Percentiles rank a stretch among this genome's conserved stretches.
Evolutionary conservation across 108 stramenopile genomes (phyloP).

Genomic region (Stephanodiscus minutulus): DNA sequence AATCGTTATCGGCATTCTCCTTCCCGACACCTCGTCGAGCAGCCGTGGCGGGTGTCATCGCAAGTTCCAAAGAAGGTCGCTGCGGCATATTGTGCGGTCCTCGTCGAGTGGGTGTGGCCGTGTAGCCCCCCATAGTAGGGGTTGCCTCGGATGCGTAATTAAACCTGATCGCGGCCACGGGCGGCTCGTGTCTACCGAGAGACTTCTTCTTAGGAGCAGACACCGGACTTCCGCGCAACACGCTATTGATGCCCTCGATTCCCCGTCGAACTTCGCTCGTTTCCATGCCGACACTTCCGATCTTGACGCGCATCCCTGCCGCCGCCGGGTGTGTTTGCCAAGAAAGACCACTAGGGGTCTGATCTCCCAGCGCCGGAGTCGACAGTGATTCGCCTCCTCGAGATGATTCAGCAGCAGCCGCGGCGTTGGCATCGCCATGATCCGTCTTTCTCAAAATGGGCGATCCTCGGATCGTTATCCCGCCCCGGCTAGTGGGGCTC

Average conservation of each 20-base stretch:
- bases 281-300: constrained; percentile 26
- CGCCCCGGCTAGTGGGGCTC: constrained; percentile 29
- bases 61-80: background rate
- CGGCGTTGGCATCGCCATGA: constrained; percentile 9
- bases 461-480: constrained; percentile 39
- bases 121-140: constrained; percentile 2
- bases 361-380: background rate
- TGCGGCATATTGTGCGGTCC: background rate
- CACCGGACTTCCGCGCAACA: constrained; percentile 47
- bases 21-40: constrained; percentile 26
- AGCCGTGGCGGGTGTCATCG: constrained; percentile 23
- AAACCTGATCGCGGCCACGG: constrained; percentile 8
- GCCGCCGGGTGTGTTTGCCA: constrained; percentile 28
- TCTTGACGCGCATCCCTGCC: constrained; percentile 26
- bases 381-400: background rate
- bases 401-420: background rate
- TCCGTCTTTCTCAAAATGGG: constrained; percentile 29
- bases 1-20: constrained; percentile 20
- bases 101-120: constrained; percentile 8
- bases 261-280: constrained; percentile 14
- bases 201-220: constrained; percentile 13
- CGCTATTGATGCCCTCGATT: constrained; percentile 40
- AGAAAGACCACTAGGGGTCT: background rate
- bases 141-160: background rate
- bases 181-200: constrained; percentile 9